phyloP scores from a whole-genome alignment of 768 basidiomycete species.

The Lentinula lateritia region DNA sequence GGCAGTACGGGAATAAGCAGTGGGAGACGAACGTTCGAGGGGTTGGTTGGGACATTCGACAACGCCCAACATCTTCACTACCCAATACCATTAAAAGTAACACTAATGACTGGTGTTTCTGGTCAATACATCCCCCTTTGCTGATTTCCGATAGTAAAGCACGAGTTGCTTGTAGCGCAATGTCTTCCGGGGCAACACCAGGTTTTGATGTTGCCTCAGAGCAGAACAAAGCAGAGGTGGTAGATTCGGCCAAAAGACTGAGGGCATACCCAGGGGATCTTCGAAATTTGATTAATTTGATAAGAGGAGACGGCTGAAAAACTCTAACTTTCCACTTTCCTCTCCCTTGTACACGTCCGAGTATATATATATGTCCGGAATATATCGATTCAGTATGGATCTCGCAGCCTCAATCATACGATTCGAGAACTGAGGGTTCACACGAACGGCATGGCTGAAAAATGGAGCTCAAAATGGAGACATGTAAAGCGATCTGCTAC shows the following conservation, averaged over 20 bases:
- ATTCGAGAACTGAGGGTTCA: conserved; percentile 96
- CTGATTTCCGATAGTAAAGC: conserved; percentile 74
- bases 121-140: conserved; percentile 86
- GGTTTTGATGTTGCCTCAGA: conserved; percentile 82
- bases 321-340: conserved; percentile 88
- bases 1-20: neutral
- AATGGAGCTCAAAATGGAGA: neutral
- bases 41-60: conserved; percentile 80
- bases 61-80: conserved; percentile 92
- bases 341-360: conserved; percentile 98
- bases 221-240: conserved; percentile 83
- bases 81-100: conserved; percentile 93
- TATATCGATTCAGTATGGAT: conserved; percentile 90
- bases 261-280: conserved; percentile 97
- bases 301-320: neutral
- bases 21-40: conserved; percentile 61
- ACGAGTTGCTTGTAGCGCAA: conserved; percentile 78
- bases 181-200: conserved; percentile 86
- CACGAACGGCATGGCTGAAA: conserved; percentile 86
- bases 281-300: neutral
- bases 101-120: conserved; percentile 81
- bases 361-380: conserved; percentile 97
- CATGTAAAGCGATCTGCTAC: neutral
- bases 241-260: conserved; percentile 86
- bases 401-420: conserved; percentile 95